Percentiles rank a stretch among this genome's conserved stretches.
phyloP scores from a whole-genome alignment of 2,329 filamentous ascomycete genomes.

The Emergomyces africanus region DNA sequence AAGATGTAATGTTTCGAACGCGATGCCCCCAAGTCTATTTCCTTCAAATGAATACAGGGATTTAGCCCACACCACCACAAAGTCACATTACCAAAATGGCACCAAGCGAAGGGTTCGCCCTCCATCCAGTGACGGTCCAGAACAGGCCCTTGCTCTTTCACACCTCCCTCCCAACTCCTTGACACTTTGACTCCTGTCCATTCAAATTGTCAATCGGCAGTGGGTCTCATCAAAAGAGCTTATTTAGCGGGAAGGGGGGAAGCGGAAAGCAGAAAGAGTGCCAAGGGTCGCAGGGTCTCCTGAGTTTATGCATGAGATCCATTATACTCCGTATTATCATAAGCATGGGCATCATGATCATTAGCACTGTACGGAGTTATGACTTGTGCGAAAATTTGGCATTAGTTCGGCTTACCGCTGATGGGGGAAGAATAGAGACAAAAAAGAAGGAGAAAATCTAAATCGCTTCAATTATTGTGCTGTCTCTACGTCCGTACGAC shows the following conservation, averaged over 20 bases:
- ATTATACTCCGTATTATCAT: too few relatives aligned
- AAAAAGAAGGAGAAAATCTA: too few relatives aligned
- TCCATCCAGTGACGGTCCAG: background rate
- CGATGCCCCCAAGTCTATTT: too few relatives aligned
- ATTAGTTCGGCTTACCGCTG: background rate
- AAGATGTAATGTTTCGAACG: background rate
- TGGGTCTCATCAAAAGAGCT: background rate
- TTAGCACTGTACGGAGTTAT: background rate
- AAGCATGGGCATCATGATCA: too few relatives aligned
- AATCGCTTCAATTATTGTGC: background rate
- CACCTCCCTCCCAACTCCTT: slow-evolving; percentile 1
- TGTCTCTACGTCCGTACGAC: background rate
- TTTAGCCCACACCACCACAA: background rate
- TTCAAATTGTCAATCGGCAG: background rate
- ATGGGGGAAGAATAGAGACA: background rate
- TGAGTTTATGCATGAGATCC: background rate
- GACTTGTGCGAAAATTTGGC: background rate
- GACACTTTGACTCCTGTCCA: background rate
- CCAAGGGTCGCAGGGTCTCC: background rate
- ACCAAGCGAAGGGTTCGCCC: slow-evolving; percentile 2
- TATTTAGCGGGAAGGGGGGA: background rate
- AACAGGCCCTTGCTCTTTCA: slow-evolving; percentile 1
- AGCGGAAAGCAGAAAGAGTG: background rate
- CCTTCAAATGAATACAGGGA: too few relatives aligned
- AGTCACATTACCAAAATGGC: slow-evolving; percentile 4